Evolutionary conservation across 805 yeast genomes (phyloP).

Genomic region (Torulaspora maleeae): DNA sequence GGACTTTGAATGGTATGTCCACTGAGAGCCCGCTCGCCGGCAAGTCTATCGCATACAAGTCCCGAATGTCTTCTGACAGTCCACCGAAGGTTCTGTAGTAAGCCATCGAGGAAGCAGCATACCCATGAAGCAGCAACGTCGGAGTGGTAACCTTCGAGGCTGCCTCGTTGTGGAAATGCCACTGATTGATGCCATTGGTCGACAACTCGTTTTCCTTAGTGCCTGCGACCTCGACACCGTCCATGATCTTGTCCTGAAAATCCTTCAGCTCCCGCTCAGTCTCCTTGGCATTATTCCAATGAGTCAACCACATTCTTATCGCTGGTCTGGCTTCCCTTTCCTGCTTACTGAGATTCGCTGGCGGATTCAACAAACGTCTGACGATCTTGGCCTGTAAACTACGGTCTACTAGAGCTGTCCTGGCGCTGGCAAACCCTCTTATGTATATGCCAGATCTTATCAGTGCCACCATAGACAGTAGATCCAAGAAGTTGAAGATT

Average conservation of each 20-base stretch:
- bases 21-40: slow-evolving; percentile 68
- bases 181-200: slow-evolving; percentile 29
- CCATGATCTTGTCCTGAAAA: slow-evolving; percentile 26
- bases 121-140: slow-evolving; percentile 75
- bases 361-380: slow-evolving; percentile 6
- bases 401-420: not conserved
- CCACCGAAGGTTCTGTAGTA: slow-evolving; percentile 65
- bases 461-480: not conserved
- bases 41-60: slow-evolving; percentile 64
- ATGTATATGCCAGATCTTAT: not conserved
- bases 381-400: slow-evolving; percentile 7
- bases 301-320: slow-evolving; percentile 13
- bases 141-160: slow-evolving; percentile 31
- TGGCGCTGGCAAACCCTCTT: not conserved
- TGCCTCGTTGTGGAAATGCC: slow-evolving; percentile 31
- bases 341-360: slow-evolving; percentile 3
- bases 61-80: slow-evolving; percentile 45
- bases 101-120: slow-evolving; percentile 86
- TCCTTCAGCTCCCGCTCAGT: slow-evolving; percentile 14
- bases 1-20: slow-evolving; percentile 37
- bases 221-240: slow-evolving; percentile 16
- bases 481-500: not conserved
- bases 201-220: slow-evolving; percentile 18
- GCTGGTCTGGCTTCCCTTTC: slow-evolving; percentile 7
- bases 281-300: slow-evolving; percentile 11